phyloP scores from a whole-genome alignment of 169 alveolate genomes.

The Plasmodium yoelii region DNA sequence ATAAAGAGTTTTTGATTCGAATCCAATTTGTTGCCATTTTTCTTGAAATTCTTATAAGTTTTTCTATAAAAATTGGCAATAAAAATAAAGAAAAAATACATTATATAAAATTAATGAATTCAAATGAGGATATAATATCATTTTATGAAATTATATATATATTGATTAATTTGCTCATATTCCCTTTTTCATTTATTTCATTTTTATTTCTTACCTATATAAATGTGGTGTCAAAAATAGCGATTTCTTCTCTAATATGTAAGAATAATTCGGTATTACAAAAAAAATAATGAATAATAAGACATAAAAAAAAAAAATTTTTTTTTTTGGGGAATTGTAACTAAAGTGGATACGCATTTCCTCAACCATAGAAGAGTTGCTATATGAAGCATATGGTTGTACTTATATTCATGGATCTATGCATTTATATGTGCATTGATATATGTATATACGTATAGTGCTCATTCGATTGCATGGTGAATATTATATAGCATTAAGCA shows the following conservation, averaged over 20 bases:
- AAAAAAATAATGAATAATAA: neutral
- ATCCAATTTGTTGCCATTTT: neutral
- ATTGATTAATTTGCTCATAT: neutral
- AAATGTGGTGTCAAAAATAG: neutral
- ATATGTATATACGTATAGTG: no score
- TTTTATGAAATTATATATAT: neutral
- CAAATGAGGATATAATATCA: no score
- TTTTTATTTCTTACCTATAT: slow-evolving; percentile 1
- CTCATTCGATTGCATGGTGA: no score
- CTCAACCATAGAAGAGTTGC: no score
- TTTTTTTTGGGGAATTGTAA: neutral
- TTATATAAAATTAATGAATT: no score
- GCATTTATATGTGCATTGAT: no score
- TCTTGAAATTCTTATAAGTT: neutral
- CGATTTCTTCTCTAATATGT: neutral
- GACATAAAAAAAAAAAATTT: slow-evolving; percentile 1
- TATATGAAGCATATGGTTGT: no score
- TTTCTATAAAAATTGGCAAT: neutral
- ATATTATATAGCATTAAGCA: no score
- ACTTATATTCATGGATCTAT: no score
- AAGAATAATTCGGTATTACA: neutral
- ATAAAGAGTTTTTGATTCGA: neutral
- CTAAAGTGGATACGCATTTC: no score
- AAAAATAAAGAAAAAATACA: neutral
- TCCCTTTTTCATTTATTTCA: neutral